These are phyloP conservation scores for Zygosaccharomyces sapae DNA, from an alignment of 1,139 yeast genomes.

Conservation along the genomic window DNA sequence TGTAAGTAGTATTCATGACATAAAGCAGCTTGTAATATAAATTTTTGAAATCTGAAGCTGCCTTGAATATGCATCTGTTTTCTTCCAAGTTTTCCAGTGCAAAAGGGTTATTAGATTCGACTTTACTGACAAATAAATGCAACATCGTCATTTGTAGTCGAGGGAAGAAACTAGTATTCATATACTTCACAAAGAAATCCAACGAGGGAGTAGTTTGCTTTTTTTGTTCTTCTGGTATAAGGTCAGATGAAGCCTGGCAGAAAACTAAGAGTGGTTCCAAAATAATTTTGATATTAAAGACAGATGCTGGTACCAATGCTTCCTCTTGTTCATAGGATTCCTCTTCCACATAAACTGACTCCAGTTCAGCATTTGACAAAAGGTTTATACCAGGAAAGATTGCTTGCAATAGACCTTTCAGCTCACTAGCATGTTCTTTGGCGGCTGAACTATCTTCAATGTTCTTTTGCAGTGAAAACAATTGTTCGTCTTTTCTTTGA, in stretches of 20 bases:
- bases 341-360: conserved; percentile 55
- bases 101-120: conserved; percentile 36
- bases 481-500: conserved; percentile 30
- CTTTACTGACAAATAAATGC: conserved; percentile 39
- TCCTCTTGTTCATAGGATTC: conserved; percentile 57
- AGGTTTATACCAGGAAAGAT: conserved; percentile 59
- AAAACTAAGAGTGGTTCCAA: conserved; percentile 50
- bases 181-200: conserved; percentile 57
- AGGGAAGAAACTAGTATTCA: conserved; percentile 62
- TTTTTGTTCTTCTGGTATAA: conserved; percentile 35
- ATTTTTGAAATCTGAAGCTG: conserved; percentile 51
- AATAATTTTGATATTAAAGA: conserved; percentile 78
- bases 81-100: conserved; percentile 33
- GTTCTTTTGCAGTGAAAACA: conserved; percentile 40
- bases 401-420: conserved; percentile 48
- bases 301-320: conserved; percentile 65
- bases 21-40: conserved; percentile 51
- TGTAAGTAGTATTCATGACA: conserved; percentile 57
- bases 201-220: conserved; percentile 35
- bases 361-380: conserved; percentile 34
- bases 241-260: conserved; percentile 46
- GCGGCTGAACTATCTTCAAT: conserved; percentile 33
- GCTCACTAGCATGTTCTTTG: conserved; percentile 42
- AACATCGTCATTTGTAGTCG: conserved; percentile 57
- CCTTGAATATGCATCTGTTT: conserved; percentile 40